These are phyloP conservation scores for Dictyostelium brefeldianum DNA, from an alignment of 78 protist species.

Conservation along the genomic window DNA sequence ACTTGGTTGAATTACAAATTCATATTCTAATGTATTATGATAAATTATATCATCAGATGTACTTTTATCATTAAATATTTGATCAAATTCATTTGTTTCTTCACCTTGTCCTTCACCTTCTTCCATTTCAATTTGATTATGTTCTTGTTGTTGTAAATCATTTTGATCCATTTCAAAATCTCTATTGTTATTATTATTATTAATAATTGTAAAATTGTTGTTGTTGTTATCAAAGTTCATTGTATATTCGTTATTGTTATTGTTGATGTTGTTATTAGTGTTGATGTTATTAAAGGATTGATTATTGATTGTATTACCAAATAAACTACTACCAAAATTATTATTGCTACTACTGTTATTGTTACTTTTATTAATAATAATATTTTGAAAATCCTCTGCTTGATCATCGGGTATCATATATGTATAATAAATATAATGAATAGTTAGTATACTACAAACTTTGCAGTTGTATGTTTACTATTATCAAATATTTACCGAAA, in stretches of 20 bases:
- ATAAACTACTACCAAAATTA: neutral
- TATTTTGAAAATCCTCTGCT: too few relatives aligned
- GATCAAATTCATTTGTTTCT: neutral
- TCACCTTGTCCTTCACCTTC: neutral
- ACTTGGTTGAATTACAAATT: neutral
- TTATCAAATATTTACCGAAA: too few relatives aligned
- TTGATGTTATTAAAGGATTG: neutral
- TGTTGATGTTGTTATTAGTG: neutral
- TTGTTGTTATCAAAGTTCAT: neutral
- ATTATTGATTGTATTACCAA: neutral
- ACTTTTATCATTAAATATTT: constrained; percentile 24
- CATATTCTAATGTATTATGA: constrained; percentile 32
- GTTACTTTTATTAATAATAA: too few relatives aligned
- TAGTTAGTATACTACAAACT: too few relatives aligned
- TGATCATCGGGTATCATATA: too few relatives aligned
- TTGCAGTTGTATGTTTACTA: too few relatives aligned
- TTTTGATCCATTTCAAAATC: neutral
- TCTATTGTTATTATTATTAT: neutral
- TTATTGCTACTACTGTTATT: neutral
- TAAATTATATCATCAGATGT: constrained; percentile 37
- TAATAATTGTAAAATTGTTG: neutral
- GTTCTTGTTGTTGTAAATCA: neutral
- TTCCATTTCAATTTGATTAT: neutral
- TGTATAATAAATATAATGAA: too few relatives aligned
- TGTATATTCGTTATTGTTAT: neutral